phyloP scores from a whole-genome alignment of 2,329 filamentous ascomycete genomes.

The Colletotrichum sp. region DNA sequence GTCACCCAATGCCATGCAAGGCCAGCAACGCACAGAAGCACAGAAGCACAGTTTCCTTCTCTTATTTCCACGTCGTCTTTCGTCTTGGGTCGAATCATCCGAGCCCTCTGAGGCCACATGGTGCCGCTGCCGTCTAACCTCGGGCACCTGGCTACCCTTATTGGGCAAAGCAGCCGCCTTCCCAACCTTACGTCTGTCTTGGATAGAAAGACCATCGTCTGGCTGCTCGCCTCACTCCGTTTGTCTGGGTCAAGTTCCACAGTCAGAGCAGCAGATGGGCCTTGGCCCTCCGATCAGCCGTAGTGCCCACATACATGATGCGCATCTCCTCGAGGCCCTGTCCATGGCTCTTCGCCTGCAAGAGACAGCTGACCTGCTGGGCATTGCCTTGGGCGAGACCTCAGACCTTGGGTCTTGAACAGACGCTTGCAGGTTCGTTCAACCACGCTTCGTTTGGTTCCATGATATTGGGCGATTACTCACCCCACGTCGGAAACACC shows the following conservation, averaged over 20 bases:
- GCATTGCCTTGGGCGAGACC: not conserved
- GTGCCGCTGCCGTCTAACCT: not conserved
- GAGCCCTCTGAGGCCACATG: not conserved
- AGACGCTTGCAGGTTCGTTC: not conserved
- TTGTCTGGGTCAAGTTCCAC: not conserved
- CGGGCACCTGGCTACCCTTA: not conserved
- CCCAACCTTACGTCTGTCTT: not conserved
- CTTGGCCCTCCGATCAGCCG: not conserved
- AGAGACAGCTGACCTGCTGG: not conserved
- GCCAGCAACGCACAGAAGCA: not conserved
- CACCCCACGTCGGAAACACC: not conserved
- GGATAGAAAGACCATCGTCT: not conserved
- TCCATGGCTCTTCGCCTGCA: not conserved
- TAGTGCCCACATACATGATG: not conserved
- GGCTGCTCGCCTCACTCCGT: not conserved
- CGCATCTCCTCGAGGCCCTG: not conserved
- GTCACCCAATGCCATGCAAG: not conserved
- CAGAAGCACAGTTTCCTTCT: not conserved
- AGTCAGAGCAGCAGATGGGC: not conserved
- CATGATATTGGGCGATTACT: not conserved
- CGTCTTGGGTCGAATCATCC: not conserved
- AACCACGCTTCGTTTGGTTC: not conserved
- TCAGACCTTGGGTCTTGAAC: not conserved
- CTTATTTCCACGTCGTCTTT: not conserved
- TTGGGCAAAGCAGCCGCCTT: not conserved